These are phyloP conservation scores for Amanita brunnescens DNA, from an alignment of 768 basidiomycete genomes.

Conservation along the genomic window DNA sequence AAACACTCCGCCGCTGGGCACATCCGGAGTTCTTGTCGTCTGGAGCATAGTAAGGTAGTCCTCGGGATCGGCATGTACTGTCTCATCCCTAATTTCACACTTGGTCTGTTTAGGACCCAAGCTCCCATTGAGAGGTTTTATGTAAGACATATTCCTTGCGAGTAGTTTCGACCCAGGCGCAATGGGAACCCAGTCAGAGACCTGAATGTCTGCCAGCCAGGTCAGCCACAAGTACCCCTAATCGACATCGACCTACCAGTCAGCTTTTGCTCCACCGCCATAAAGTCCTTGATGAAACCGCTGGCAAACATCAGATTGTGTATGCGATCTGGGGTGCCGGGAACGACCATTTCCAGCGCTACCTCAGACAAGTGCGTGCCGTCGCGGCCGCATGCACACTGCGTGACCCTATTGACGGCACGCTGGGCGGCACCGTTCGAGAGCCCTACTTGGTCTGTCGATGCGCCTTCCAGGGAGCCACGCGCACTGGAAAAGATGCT, in stretches of 20 bases:
- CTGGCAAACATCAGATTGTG: conserved; percentile 95
- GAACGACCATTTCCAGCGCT: conserved; percentile 71
- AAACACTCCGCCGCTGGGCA: conserved; percentile 90
- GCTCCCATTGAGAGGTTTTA: conserved; percentile 82
- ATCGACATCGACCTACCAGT: conserved; percentile 47
- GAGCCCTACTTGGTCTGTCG: conserved; percentile 11
- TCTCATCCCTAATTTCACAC: conserved; percentile 91
- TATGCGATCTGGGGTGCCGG: conserved; percentile 90
- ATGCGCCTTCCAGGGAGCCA: conserved; percentile 25
- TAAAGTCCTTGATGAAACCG: conserved; percentile 91
- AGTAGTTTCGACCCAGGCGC: conserved; percentile 57
- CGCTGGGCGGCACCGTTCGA: conserved; percentile 14
- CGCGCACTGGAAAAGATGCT: conserved; percentile 28
- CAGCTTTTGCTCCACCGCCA: conserved; percentile 83
- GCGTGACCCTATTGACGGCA: conserved; percentile 43
- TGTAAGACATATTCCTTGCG: conserved; percentile 88
- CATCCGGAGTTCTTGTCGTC: conserved; percentile 88
- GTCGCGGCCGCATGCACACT: conserved; percentile 65
- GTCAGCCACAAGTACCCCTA: not conserved
- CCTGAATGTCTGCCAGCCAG: conserved; percentile 68
- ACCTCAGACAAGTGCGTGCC: conserved; percentile 64
- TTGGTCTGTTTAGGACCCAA: conserved; percentile 94
- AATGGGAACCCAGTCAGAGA: conserved; percentile 86
- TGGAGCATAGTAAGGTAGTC: conserved; percentile 77
- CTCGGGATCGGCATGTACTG: conserved; percentile 71